These are phyloP conservation scores for Xylaria hypoxylon DNA, from an alignment of 2,329 filamentous ascomycete species.

Conservation along the genomic window DNA sequence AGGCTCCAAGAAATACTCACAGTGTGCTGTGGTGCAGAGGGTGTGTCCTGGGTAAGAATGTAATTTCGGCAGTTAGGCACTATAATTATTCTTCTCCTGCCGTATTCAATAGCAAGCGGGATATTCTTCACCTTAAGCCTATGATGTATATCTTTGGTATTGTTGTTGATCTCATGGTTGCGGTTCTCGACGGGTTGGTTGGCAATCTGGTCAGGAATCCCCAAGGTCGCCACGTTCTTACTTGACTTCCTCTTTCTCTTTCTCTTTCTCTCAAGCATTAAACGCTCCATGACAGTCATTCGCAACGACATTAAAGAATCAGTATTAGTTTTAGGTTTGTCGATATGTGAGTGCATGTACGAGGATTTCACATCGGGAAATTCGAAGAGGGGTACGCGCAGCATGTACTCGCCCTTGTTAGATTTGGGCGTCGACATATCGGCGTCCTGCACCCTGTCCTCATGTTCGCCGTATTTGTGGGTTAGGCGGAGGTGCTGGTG, in stretches of 20 bases:
- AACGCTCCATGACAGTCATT: neutral
- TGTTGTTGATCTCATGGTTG: neutral
- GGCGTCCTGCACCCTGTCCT: neutral
- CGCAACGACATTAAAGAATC: neutral
- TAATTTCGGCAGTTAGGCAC: neutral
- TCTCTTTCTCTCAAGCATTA: conserved; percentile 1
- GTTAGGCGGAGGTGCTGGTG: neutral
- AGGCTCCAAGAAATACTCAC: neutral
- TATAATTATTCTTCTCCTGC: neutral
- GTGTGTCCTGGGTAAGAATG: neutral
- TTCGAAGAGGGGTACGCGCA: conserved; percentile 7
- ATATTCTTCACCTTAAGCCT: neutral
- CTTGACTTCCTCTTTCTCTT: too few species aligned
- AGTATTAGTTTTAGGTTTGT: neutral
- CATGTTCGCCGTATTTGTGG: neutral
- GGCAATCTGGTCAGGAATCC: neutral
- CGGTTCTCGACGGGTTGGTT: neutral
- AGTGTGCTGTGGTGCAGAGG: neutral
- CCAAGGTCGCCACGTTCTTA: neutral
- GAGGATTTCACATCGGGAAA: neutral
- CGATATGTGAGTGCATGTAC: neutral
- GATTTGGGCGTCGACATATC: neutral
- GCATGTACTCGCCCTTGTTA: neutral
- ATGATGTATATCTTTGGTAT: neutral
- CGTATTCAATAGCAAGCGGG: neutral